A percentile compares a stretch with the other conserved stretches of the same genome.
phyloP scores from a whole-genome alignment of 768 basidiomycete species.

The Hygrophoropsis aurantiaca region DNA sequence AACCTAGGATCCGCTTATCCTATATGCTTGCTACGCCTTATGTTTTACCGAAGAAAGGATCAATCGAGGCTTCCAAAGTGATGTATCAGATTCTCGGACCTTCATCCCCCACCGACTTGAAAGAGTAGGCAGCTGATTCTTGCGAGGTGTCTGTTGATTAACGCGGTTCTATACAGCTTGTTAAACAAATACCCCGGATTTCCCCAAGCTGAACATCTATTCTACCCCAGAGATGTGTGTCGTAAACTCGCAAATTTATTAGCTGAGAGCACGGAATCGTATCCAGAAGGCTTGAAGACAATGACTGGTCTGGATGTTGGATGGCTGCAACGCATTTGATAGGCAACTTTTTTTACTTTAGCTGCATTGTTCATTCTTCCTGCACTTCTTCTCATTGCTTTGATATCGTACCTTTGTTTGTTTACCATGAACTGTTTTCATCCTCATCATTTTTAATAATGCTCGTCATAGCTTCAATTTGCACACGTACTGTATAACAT shows the following conservation, averaged over 20 bases:
- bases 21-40: constrained; percentile 60
- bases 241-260: constrained; percentile 66
- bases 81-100: constrained; percentile 79
- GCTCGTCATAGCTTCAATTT: no score
- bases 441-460: no score
- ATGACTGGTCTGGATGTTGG: constrained; percentile 86
- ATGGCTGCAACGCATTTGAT: constrained; percentile 53
- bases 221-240: constrained; percentile 80
- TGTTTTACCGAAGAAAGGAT: constrained; percentile 59
- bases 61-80: constrained; percentile 76
- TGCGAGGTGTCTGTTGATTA: background rate
- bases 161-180: constrained; percentile 36
- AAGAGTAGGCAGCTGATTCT: constrained; percentile 38
- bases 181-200: constrained; percentile 77
- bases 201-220: constrained; percentile 84
- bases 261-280: constrained; percentile 73
- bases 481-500: no score
- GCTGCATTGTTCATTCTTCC: no score
- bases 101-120: constrained; percentile 52
- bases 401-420: no score
- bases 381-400: no score
- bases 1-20: constrained; percentile 79
- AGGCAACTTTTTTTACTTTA: no score
- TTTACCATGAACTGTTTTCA: no score
- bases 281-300: constrained; percentile 70